Evolutionary conservation across 176 grass and related monocot species (phyloP).

Genomic region (Avena atlantica): DNA sequence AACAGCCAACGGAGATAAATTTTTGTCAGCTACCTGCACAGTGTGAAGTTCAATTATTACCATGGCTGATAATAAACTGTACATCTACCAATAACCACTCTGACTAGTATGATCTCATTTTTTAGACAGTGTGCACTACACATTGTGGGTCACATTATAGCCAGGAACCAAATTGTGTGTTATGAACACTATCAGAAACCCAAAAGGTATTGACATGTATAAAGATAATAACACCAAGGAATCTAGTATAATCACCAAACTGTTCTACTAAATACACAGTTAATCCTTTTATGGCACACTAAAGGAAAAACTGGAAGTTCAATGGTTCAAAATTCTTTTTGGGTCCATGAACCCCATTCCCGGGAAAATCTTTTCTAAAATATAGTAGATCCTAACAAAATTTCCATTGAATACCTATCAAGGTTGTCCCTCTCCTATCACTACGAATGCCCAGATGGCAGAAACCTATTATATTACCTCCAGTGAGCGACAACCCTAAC

Average conservation of each 20-base stretch:
- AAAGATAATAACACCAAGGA: neutral
- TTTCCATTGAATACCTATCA: neutral
- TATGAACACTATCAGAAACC: constrained; percentile 2
- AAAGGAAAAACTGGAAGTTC: neutral
- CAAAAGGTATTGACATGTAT: neutral
- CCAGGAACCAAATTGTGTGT: neutral
- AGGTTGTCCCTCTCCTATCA: neutral
- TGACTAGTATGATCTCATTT: neutral
- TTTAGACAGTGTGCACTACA: neutral
- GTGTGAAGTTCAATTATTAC: constrained; percentile 7
- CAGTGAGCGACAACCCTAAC: constrained; percentile 1
- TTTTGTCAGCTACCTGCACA: constrained; percentile 6
- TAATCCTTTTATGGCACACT: constrained; percentile 3
- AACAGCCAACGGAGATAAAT: neutral
- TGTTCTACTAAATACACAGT: neutral
- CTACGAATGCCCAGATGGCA: neutral
- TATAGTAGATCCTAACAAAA: constrained; percentile 22
- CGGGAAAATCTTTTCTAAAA: neutral
- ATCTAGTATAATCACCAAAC: constrained; percentile 6
- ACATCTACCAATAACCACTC: neutral
- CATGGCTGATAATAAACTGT: neutral
- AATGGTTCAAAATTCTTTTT: neutral
- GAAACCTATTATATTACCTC: neutral
- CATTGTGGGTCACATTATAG: neutral
- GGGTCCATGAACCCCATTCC: neutral